Evolutionary conservation across 2,329 filamentous ascomycete genomes (phyloP), one percentile per base, ranked within the genome.

Genomic region (Emmonsiellopsis sp.): DNA sequence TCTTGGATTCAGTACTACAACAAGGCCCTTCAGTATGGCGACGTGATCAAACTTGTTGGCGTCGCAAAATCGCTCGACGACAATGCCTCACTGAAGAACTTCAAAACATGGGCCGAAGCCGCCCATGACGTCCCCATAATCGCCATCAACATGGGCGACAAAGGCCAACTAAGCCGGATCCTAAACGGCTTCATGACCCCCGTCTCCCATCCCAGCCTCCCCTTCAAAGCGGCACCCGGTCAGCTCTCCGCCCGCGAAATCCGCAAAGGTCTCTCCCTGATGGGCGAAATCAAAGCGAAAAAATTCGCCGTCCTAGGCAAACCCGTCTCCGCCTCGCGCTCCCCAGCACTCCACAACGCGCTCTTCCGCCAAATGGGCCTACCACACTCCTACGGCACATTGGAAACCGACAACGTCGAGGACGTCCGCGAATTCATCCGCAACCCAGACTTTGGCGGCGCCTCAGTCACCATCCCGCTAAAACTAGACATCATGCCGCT

Each of bases 111-210:
- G 74, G 90, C 91, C 71, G 76, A 82, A 39, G 75, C 78, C 27
- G 80, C 87, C 1, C 86, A 94, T 64, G 78, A 86, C 51, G 83
- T 84, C n/a, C 92, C 91, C 0, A 74, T 98, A 53, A 96, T 98
- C 61, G 89, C 87, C 1, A 86, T 98, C 66, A 98, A 98, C 71
- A 97, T 98, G 92, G 91, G 92, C 33, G 77, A 82, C 47, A 76
- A 81, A 31, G 93, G 93, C 48, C 93, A 95, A 72, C 79, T 96
- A 42, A 95, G 89, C 64, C 85, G 93, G 36, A 85, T 98, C 44
- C 75, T 94, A 55, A 98, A 98, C 70, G 78, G 81, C 33, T 97
- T 97, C 75, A 83, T 98, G 75, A 97, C 93, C 0, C 93, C 93
- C 0, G 93, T 98, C 11, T 90, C 89, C 2, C 93, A 97, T 67